Evolutionary conservation across 768 basidiomycete species (phyloP).

Genomic region (Austroboletus eburneus): DNA sequence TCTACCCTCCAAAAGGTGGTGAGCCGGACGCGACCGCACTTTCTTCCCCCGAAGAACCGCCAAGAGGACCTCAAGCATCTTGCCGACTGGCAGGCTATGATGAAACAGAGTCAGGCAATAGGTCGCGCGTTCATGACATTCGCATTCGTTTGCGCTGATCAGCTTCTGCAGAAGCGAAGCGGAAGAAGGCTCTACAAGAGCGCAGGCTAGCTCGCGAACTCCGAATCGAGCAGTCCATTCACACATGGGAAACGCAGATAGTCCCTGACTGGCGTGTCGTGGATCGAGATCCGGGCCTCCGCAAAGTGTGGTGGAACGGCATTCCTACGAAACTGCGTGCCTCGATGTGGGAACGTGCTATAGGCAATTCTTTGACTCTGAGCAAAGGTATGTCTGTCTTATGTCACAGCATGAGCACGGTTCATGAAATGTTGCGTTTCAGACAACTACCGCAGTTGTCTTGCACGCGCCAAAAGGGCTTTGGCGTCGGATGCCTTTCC

Average conservation of each 20-base stretch:
- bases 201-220: slow-evolving; percentile 61
- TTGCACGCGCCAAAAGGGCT: slow-evolving; percentile 70
- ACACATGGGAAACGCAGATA: slow-evolving; percentile 75
- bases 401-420: no score
- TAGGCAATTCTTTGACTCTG: slow-evolving; percentile 78
- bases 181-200: slow-evolving; percentile 57
- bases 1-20: slow-evolving; percentile 74
- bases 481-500: slow-evolving; percentile 65
- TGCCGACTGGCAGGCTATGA: slow-evolving; percentile 85
- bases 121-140: slow-evolving; percentile 42
- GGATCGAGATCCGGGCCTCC: slow-evolving; percentile 56
- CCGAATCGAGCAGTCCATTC: slow-evolving; percentile 64
- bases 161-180: slow-evolving; percentile 58
- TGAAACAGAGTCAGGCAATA: slow-evolving; percentile 69
- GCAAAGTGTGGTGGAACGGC: slow-evolving; percentile 83
- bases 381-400: slow-evolving; percentile 58
- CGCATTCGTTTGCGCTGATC: slow-evolving; percentile 3
- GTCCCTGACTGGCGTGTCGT: slow-evolving; percentile 81
- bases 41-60: slow-evolving; percentile 78
- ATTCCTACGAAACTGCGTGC: slow-evolving; percentile 81
- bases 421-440: no score
- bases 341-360: slow-evolving; percentile 78
- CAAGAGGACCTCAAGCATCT: slow-evolving; percentile 81
- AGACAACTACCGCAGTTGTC: slow-evolving; percentile 69
- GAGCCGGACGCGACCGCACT: slow-evolving; percentile 78